Evolutionary conservation across 768 basidiomycete species (phyloP).

Genomic region (Tulasnella sp.): DNA sequence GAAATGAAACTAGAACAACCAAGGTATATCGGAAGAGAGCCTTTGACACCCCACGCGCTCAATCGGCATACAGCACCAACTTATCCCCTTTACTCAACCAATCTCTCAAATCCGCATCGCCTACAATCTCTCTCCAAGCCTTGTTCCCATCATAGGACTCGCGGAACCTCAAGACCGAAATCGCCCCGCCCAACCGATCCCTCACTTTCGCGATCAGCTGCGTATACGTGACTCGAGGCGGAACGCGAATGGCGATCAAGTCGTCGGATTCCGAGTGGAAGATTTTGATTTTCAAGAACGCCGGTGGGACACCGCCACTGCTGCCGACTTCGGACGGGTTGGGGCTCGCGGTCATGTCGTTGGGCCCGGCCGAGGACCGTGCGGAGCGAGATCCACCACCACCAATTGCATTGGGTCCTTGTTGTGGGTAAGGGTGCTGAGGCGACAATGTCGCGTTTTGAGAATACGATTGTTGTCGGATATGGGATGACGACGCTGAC

Average conservation of each 20-base stretch:
- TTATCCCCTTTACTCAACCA: slow-evolving; percentile 79
- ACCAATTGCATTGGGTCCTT: neutral
- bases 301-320: slow-evolving; percentile 28
- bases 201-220: slow-evolving; percentile 92
- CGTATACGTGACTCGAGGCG: slow-evolving; percentile 75
- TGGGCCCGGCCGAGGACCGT: slow-evolving; percentile 1
- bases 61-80: slow-evolving; percentile 54
- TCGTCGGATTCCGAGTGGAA: slow-evolving; percentile 92
- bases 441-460: slow-evolving; percentile 8
- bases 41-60: neutral
- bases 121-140: slow-evolving; percentile 51
- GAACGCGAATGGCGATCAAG: slow-evolving; percentile 92
- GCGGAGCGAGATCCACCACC: slow-evolving; percentile 7
- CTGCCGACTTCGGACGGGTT: neutral
- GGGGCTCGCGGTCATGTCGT: neutral
- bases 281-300: slow-evolving; percentile 98
- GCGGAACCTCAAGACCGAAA: slow-evolving; percentile 63
- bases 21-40: neutral
- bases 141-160: slow-evolving; percentile 41
- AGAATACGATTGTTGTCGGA: slow-evolving; percentile 5
- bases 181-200: slow-evolving; percentile 68
- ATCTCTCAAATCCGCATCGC: slow-evolving; percentile 53
- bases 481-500: neutral
- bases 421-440: neutral
- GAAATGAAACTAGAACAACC: neutral